phyloP scores from a whole-genome alignment of 257 asterid species.

The Prunella vulgaris region DNA sequence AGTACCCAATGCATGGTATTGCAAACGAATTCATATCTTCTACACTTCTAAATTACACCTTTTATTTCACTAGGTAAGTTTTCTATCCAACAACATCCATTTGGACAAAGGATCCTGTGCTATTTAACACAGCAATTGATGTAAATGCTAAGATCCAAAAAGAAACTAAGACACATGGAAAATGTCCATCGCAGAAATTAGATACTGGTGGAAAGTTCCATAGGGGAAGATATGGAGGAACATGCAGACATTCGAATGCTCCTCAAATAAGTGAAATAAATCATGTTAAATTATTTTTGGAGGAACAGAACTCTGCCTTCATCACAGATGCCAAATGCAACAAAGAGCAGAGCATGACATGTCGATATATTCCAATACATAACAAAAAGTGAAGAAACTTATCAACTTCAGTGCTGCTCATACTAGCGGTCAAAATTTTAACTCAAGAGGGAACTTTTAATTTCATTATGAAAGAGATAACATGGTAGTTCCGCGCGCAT shows the following conservation, averaged over 20 bases:
- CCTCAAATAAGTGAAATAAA: constrained; percentile 10
- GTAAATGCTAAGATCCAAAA: background rate
- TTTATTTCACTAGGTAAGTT: background rate
- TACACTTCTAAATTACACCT: background rate
- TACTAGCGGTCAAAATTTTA: background rate
- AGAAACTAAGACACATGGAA: background rate
- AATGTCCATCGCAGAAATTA: no score
- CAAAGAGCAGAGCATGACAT: background rate
- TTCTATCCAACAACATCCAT: background rate
- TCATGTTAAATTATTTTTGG: background rate
- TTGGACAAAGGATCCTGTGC: background rate
- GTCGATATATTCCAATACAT: background rate
- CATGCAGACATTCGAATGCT: background rate
- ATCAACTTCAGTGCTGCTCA: background rate
- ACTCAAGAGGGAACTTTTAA: background rate
- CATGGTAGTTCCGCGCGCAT: background rate
- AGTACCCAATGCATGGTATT: background rate
- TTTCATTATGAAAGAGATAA: background rate
- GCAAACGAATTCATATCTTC: background rate
- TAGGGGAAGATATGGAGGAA: no score
- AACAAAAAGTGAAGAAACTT: background rate
- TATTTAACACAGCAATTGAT: background rate
- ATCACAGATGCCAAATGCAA: background rate
- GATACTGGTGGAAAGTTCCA: no score
- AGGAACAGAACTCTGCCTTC: constrained; percentile 1